Percentiles rank a stretch among this genome's conserved stretches.
phyloP scores from a whole-genome alignment of 2,329 filamentous ascomycete species.

The Aureobasidium sp. region DNA sequence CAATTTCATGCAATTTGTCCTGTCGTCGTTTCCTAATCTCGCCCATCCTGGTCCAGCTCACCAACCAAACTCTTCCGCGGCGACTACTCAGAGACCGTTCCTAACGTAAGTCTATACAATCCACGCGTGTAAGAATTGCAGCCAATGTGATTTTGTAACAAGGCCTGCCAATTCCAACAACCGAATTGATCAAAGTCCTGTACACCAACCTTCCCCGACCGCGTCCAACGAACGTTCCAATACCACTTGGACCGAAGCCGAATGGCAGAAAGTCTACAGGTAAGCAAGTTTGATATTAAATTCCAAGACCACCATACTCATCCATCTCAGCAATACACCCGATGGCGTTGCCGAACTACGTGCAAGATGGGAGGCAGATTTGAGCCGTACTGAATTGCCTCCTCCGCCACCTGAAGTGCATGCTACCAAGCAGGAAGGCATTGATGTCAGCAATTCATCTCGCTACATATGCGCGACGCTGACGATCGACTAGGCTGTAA shows the following conservation, averaged over 20 bases:
- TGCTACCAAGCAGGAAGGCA: conserved; percentile 14
- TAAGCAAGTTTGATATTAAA: not conserved
- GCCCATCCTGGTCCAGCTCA: not conserved
- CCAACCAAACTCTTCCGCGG: not conserved
- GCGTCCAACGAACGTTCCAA: not conserved
- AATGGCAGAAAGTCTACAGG: conserved; percentile 12
- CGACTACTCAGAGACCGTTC: conserved; percentile 7
- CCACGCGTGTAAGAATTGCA: not conserved
- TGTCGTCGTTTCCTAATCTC: conserved; percentile 4
- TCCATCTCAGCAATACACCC: conserved; percentile 9
- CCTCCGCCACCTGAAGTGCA: conserved; percentile 16
- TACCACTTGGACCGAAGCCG: conserved; percentile 10
- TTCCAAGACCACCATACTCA: not conserved
- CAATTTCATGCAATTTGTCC: conserved; percentile 9
- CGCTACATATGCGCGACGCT: not conserved
- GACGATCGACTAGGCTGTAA: conserved; percentile 7
- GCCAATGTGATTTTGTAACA: not conserved
- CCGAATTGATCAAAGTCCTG: conserved; percentile 1
- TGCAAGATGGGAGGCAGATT: conserved; percentile 14
- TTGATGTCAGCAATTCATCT: not conserved
- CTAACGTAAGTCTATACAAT: conserved; percentile 6
- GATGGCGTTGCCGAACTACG: conserved; percentile 15
- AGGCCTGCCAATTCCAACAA: conserved; percentile 9
- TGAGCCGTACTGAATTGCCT: conserved; percentile 14
- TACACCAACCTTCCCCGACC: conserved; percentile 1